phyloP scores from a whole-genome alignment of 2,329 filamentous ascomycete species.

The Zarea fungicola region DNA sequence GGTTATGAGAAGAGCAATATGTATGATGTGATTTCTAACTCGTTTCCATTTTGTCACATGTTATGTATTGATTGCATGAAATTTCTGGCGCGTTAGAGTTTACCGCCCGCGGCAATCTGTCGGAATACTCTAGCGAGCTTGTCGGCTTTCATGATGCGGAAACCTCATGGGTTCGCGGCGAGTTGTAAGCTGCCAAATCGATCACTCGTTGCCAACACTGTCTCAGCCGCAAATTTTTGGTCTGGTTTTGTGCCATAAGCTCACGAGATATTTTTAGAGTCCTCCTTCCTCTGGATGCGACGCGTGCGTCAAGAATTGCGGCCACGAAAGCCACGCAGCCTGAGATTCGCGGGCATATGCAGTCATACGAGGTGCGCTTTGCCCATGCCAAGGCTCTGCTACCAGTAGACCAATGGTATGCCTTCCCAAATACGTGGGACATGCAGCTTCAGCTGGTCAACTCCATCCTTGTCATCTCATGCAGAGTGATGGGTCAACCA shows the following conservation, averaged over 20 bases:
- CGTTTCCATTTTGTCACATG: not conserved
- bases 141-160: no score
- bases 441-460: not conserved
- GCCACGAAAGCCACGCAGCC: no score
- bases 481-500: no score
- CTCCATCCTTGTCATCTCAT: not conserved
- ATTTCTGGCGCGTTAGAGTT: no score
- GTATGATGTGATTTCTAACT: not conserved
- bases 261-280: not conserved
- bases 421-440: not conserved
- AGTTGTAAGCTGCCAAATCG: no score
- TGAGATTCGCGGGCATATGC: no score
- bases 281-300: not conserved
- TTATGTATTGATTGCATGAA: not conserved
- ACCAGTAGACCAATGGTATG: not conserved
- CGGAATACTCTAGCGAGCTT: no score
- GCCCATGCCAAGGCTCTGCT: not conserved
- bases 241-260: not conserved
- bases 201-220: no score
- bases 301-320: no score
- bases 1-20: not conserved
- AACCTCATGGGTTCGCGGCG: no score
- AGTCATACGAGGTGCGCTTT: no score
- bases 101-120: no score
- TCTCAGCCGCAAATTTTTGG: not conserved